Evolutionary conservation across 176 grass and related monocot genomes (phyloP).

Genomic region (Secale cereale): DNA sequence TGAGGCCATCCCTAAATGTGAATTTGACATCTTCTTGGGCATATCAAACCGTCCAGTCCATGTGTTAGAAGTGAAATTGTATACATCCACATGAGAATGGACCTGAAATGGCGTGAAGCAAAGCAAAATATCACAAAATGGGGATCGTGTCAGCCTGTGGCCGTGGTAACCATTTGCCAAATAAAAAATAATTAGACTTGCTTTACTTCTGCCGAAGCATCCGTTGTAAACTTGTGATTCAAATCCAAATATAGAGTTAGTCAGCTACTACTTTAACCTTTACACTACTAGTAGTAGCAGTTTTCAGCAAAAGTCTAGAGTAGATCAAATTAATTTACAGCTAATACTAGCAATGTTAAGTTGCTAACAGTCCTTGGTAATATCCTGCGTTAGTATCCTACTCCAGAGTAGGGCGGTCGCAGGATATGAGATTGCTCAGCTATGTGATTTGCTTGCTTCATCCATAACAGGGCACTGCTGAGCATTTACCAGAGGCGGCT

Average conservation of each 20-base stretch:
- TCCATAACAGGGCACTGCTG: background rate
- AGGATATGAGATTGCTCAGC: background rate
- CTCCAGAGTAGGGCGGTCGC: background rate
- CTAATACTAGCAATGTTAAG: background rate
- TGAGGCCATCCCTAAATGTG: constrained; percentile 72
- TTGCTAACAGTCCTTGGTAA: background rate
- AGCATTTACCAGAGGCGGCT: background rate
- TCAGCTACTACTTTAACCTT: background rate
- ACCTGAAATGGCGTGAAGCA: constrained; percentile 49
- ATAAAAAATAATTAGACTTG: background rate
- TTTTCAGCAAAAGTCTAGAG: background rate
- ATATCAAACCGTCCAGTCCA: constrained; percentile 72
- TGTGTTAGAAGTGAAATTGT: constrained; percentile 69
- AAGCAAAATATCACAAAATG: constrained; percentile 15
- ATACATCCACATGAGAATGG: constrained; percentile 93
- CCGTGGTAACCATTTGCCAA: background rate
- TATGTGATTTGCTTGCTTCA: background rate
- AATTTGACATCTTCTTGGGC: constrained; percentile 83
- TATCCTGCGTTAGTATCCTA: background rate
- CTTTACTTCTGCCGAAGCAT: too few relatives aligned
- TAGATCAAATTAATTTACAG: background rate
- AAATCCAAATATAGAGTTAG: background rate
- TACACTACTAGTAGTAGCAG: background rate
- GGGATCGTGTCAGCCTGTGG: background rate
- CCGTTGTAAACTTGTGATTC: too few relatives aligned